phyloP scores from a whole-genome alignment of 345 rosid genomes.

The Eutrema japonicum region DNA sequence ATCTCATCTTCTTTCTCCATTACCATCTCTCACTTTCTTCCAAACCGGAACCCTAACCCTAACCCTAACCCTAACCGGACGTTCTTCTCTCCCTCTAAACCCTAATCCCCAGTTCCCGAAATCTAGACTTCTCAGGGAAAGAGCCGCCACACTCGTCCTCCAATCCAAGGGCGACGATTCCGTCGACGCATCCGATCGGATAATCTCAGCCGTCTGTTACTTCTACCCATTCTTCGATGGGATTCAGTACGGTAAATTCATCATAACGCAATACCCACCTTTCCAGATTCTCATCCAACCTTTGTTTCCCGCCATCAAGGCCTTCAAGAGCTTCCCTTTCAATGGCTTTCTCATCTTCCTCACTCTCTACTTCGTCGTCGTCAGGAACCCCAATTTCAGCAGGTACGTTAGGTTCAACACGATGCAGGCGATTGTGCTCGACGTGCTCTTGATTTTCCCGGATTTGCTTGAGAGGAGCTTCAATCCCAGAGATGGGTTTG shows the following conservation, averaged over 20 bases:
- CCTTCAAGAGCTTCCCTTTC: constrained; percentile 84
- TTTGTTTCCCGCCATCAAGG: constrained; percentile 74
- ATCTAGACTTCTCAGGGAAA: constrained; percentile 35
- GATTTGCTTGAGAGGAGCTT: constrained; percentile 91
- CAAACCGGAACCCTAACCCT: constrained; percentile 35
- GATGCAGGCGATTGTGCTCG: constrained; percentile 95
- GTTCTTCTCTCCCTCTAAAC: constrained; percentile 40
- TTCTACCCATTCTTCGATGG: constrained; percentile 97
- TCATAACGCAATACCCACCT: constrained; percentile 70
- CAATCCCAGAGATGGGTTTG: constrained; percentile 74
- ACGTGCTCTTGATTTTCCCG: constrained; percentile 85
- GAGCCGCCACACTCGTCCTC: constrained; percentile 40
- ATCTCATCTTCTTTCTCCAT: constrained; percentile 48
- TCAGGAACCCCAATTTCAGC: constrained; percentile 81
- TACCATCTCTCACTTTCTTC: constrained; percentile 41
- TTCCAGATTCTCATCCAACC: constrained; percentile 75
- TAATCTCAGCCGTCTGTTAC: constrained; percentile 88
- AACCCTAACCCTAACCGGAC: constrained; percentile 39
- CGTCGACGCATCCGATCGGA: constrained; percentile 79
- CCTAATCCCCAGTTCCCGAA: constrained; percentile 14
- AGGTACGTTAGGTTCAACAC: constrained; percentile 97
- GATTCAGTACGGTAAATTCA: constrained; percentile 84
- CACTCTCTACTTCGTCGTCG: constrained; percentile 86
- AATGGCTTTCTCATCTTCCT: constrained; percentile 80
- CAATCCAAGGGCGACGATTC: constrained; percentile 62